phyloP scores from a whole-genome alignment of 2,329 filamentous ascomycete species.

The Alternaria sp. region DNA sequence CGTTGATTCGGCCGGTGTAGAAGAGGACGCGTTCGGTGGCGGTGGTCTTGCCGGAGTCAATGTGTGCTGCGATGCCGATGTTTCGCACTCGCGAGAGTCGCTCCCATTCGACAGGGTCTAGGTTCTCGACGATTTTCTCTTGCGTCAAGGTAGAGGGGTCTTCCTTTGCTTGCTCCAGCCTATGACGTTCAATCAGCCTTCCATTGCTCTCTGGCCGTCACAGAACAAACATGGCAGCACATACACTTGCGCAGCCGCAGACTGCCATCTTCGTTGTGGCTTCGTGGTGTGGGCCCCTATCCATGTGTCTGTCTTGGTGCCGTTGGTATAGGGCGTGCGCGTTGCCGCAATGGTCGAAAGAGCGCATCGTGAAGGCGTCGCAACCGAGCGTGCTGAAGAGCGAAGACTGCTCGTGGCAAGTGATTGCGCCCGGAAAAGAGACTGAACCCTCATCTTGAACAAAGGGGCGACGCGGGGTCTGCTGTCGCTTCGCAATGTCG shows the following conservation, averaged over 20 bases:
- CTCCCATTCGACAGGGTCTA: slow-evolving; percentile 78
- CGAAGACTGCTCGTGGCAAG: slow-evolving; percentile 39
- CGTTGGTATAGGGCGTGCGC: slow-evolving; percentile 36
- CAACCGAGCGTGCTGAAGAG: slow-evolving; percentile 30
- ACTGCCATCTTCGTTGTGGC: slow-evolving; percentile 45
- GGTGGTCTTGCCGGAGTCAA: slow-evolving; percentile 98
- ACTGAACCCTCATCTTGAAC: slow-evolving; percentile 45
- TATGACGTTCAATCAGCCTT: slow-evolving; percentile 31
- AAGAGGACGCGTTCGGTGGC: slow-evolving; percentile 95
- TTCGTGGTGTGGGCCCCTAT: slow-evolving; percentile 28
- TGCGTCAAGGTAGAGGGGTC: slow-evolving; percentile 65
- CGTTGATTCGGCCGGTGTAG: slow-evolving; percentile 96
- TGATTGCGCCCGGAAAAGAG: slow-evolving; percentile 42
- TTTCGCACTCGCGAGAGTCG: slow-evolving; percentile 86
- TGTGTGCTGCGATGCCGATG: slow-evolving; percentile 98
- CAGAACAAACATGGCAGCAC: slow-evolving; percentile 16
- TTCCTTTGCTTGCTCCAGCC: slow-evolving; percentile 61
- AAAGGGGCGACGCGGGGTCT: slow-evolving; percentile 38
- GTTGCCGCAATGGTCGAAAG: slow-evolving; percentile 41
- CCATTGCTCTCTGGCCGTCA: slow-evolving; percentile 8
- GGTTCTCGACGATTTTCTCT: slow-evolving; percentile 75
- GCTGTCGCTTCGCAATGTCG: slow-evolving; percentile 20
- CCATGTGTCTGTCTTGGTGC: slow-evolving; percentile 38
- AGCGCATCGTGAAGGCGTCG: slow-evolving; percentile 37
- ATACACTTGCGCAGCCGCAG: slow-evolving; percentile 47